These are phyloP conservation scores for Elsinoe batatas DNA, from an alignment of 2,329 filamentous ascomycete species.

Conservation along the genomic window DNA sequence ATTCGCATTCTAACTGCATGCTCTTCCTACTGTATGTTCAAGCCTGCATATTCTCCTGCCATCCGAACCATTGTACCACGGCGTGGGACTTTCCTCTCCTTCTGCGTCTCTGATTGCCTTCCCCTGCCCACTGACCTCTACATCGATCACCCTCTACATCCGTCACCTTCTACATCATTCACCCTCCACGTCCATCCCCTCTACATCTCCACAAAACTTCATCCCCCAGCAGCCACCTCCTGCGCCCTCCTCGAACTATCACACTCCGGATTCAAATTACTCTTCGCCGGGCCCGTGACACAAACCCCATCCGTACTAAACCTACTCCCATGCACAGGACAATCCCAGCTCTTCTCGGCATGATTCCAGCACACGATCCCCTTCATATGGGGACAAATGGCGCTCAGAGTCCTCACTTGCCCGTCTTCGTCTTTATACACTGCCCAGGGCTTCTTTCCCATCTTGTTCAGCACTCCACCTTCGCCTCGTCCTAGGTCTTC, in stretches of 20 bases:
- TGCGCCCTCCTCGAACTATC: slow-evolving; percentile 23
- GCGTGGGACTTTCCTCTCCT: no score
- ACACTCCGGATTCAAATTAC: slow-evolving; percentile 26
- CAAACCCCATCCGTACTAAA: slow-evolving; percentile 36
- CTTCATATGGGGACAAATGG: slow-evolving; percentile 47
- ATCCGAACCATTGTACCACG: no score
- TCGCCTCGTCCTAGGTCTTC: slow-evolving; percentile 42
- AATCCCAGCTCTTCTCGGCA: slow-evolving; percentile 46
- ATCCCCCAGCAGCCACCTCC: slow-evolving; percentile 13
- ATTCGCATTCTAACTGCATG: no score
- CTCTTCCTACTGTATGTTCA: no score
- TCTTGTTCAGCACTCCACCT: slow-evolving; percentile 46
- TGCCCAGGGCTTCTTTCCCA: slow-evolving; percentile 38
- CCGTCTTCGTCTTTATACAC: slow-evolving; percentile 49
- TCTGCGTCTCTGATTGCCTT: no score
- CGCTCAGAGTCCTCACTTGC: slow-evolving; percentile 42
- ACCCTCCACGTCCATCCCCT: no score
- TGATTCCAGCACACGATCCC: slow-evolving; percentile 49
- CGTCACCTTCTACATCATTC: no score
- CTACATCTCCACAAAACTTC: background rate
- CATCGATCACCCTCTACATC: no score
- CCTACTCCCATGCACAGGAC: slow-evolving; percentile 38
- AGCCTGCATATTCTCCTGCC: no score
- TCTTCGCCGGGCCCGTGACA: slow-evolving; percentile 33
- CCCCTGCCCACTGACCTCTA: no score